Percentiles rank a stretch among this genome's conserved stretches.
Evolutionary conservation across 2,329 filamentous ascomycete genomes (phyloP).

Genomic region (Penicillium concentricum): DNA sequence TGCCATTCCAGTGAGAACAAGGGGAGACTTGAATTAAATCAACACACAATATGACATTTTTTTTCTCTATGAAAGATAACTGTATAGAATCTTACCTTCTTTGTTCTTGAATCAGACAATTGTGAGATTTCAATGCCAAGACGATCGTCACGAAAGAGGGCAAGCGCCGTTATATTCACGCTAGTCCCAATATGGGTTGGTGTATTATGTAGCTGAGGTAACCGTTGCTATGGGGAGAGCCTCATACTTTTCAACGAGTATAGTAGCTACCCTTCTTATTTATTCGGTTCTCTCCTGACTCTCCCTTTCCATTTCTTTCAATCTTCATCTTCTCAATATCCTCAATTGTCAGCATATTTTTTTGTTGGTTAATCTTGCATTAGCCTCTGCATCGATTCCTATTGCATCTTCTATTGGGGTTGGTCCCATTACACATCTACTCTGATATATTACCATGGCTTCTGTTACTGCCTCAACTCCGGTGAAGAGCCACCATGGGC

Average conservation of each 20-base stretch:
- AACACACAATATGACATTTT: neutral
- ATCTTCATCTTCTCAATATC: constrained; percentile 12
- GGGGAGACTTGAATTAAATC: neutral
- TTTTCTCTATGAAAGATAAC: neutral
- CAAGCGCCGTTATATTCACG: constrained; percentile 39
- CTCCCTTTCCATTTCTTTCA: constrained; percentile 19
- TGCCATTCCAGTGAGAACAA: constrained; percentile 28
- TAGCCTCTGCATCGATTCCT: constrained; percentile 32
- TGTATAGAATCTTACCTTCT: neutral
- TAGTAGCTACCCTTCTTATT: constrained; percentile 33
- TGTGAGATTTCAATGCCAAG: constrained; percentile 13
- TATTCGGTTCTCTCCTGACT: constrained; percentile 33
- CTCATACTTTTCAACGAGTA: constrained; percentile 24
- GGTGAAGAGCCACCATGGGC: constrained; percentile 87
- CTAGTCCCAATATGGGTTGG: constrained; percentile 45
- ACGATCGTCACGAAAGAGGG: constrained; percentile 50
- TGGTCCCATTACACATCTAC: constrained; percentile 27
- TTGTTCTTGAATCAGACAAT: neutral
- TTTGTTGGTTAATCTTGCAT: constrained; percentile 24
- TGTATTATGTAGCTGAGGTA: constrained; percentile 32
- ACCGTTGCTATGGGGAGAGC: constrained; percentile 43
- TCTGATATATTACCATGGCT: constrained; percentile 64
- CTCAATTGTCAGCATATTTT: constrained; percentile 24
- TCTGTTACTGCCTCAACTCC: constrained; percentile 81
- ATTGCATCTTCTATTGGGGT: constrained; percentile 21